Evolutionary conservation across 306 rosid genomes (phyloP), one percentile per base, ranked within the genome.

Genomic region (Gillenia trifoliata): DNA sequence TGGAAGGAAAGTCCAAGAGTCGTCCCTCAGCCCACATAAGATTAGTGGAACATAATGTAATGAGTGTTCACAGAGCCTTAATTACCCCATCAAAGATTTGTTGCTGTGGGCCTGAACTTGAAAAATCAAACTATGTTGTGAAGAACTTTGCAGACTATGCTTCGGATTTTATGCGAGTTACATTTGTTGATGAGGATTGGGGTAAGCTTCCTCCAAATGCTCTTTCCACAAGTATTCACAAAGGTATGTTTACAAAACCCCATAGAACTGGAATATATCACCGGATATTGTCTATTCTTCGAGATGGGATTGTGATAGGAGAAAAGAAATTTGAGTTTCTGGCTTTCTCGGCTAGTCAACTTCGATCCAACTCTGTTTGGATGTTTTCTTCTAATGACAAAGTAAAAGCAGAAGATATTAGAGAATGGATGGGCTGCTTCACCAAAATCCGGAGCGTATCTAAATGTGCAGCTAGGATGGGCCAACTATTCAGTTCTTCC

Each of bases 391-490:
- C 97, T 30, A 93, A 85, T 81, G 90, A 91, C 66, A 67, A 70
- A 66, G 77, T 93, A 71, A 89, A 82, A 79, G 94, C 98, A n/a
- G 90, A 82, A 76, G 90, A 89, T 79, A 90, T 93, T 56, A 84
- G 97, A 80, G 86, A 91, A 75, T 93, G 98, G 98, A 93, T 93
- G 98, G 98, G 98, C 74, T 84, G 90, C 83, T 91, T 93, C 83
- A 87, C 71, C 34, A 86, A 84, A 79, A 93, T 93, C 72, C 92
- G 90, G 13, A 93, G 94, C 43, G 72, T 93, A 28, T 93, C 98
- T 40, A 93, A 91, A 83, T 93, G 98, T 76, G 98, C 98, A 25
- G 97, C 98, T 47, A 87, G 98, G 85, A 93, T 93, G 98, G 98
- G 98, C 74, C 98, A 93, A 82, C 77, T 93, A 68, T 93, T 93